Evolutionary conservation across 225 moss, liverwort and hornwort species (phyloP), one percentile per base, ranked within the genome.

Genomic region (Pseudoscleropodium purum): DNA sequence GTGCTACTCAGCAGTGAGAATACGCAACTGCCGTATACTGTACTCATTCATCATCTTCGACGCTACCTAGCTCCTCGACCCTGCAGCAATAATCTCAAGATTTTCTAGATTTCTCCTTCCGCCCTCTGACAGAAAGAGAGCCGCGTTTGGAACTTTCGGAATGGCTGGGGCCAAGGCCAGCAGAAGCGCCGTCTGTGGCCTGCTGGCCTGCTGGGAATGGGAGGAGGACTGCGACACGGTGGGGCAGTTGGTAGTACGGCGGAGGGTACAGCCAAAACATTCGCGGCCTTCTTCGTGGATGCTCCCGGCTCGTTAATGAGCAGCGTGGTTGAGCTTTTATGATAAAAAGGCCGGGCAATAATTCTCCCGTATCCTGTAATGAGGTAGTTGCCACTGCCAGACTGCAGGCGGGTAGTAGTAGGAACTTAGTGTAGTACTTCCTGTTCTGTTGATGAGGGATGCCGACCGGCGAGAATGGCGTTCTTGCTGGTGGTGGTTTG

Each of bases 231-330:
- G 75, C 68, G 16, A 80, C 72, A 61, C 49, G 86, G 80, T 85
- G 90, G 85, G 89, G 64, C 85, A 88, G 72, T 74, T 73, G 84
- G 87, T 65, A 23, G 92, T 89, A 89, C 92, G 89, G 90, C 54
- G 20, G 39, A 21, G 57, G 51, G 82, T 89, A 83, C 92, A 85
- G 36, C 82, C 45, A 62, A 62, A 61, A 85, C 75, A 92, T 89
- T 91, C 89, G 39, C 75, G 59, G 52, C 84, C 81, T 84, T 68
- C 84, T 86, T 85, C 86, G 72, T 47, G 88, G 86, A 86, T 82
- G 83, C 78, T 51, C 65, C 39, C 39, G 31, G 67, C 87, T 87
- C 74, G 83, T 87, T 69, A 90, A 43, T 89, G 85, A 87, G 79
- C 61, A 69, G 91, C 78, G 87, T 72, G 77, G 82, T 72, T 72